These are phyloP conservation scores for Neltuma alba DNA, from an alignment of 306 rosid genomes.

Conservation along the genomic window DNA sequence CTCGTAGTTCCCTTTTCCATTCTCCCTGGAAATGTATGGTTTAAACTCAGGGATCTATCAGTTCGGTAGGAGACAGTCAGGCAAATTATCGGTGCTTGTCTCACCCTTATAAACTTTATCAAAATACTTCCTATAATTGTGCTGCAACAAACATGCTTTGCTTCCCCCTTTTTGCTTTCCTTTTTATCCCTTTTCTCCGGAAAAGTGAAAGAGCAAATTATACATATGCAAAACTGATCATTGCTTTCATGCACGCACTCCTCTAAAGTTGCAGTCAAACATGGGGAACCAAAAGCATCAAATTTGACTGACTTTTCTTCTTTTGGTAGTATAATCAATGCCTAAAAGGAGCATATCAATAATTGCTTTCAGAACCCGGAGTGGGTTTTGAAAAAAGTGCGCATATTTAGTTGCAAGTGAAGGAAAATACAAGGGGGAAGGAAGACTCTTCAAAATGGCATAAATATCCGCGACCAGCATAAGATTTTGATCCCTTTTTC, in stretches of 20 bases:
- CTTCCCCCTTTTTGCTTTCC: not conserved
- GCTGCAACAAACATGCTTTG: not conserved
- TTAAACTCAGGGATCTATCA: not conserved
- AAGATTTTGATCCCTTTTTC: not conserved
- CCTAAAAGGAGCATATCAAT: not conserved
- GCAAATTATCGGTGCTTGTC: not conserved
- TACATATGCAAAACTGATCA: not conserved
- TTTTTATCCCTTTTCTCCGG: not conserved
- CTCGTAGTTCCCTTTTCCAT: not conserved
- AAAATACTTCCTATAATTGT: not conserved
- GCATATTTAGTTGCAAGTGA: not conserved
- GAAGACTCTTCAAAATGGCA: not conserved
- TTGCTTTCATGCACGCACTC: constrained; percentile 17
- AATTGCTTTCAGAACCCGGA: not conserved
- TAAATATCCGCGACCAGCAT: constrained; percentile 5
- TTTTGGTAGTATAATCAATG: not conserved
- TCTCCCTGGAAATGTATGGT: not conserved
- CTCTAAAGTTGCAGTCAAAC: constrained; percentile 1
- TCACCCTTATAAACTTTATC: not conserved
- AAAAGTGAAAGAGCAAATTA: not conserved
- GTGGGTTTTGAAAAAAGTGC: not conserved
- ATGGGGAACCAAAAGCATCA: not conserved
- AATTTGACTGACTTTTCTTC: not conserved
- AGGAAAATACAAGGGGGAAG: not conserved
- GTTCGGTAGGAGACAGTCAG: not conserved